These are phyloP conservation scores for Nakazawaea siamensis DNA, from an alignment of 805 yeast genomes.

Conservation along the genomic window DNA sequence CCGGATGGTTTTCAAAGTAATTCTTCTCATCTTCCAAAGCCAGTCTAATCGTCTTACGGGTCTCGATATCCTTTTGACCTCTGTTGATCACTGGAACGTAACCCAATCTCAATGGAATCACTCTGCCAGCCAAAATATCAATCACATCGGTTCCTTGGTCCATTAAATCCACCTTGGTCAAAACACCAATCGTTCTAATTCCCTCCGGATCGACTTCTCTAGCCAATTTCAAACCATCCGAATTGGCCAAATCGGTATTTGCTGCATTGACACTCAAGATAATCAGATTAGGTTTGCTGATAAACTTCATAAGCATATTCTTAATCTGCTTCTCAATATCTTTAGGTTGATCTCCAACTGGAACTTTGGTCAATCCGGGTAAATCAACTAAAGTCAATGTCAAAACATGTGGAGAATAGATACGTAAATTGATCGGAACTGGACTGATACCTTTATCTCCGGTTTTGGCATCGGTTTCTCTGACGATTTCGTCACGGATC, in stretches of 20 bases:
- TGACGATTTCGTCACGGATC: conserved; percentile 82
- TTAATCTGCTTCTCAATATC: conserved; percentile 93
- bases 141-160: conserved; percentile 96
- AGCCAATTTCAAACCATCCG: conserved; percentile 93
- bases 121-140: conserved; percentile 91
- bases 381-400: conserved; percentile 92
- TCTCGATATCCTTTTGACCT: conserved; percentile 94
- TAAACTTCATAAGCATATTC: conserved; percentile 87
- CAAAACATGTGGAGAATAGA: conserved; percentile 88
- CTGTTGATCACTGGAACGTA: conserved; percentile 96
- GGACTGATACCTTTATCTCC: conserved; percentile 87
- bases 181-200: conserved; percentile 89
- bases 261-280: conserved; percentile 93
- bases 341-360: conserved; percentile 97
- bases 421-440: conserved; percentile 86
- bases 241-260: conserved; percentile 93
- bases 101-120: conserved; percentile 90
- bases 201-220: conserved; percentile 98
- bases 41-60: conserved; percentile 75
- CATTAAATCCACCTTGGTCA: conserved; percentile 95
- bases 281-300: conserved; percentile 92
- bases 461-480: conserved; percentile 81
- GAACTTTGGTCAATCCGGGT: conserved; percentile 97
- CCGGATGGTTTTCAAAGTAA: conserved; percentile 83
- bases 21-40: conserved; percentile 76